phyloP scores from a whole-genome alignment of 225 moss, liverwort and hornwort species.

The Polytrichum commune region DNA sequence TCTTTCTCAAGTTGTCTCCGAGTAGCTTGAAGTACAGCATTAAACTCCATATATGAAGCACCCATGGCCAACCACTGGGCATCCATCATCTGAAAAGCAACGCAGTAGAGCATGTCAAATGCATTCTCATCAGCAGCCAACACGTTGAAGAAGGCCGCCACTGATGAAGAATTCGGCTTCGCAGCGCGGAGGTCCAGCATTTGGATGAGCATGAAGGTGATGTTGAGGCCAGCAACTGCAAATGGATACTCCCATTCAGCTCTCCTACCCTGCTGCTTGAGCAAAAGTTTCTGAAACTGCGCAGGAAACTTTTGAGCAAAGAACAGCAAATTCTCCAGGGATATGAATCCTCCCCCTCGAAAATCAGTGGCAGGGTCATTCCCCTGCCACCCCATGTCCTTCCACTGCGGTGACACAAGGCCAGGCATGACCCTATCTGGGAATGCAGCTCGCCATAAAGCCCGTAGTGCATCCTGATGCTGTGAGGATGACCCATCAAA shows the following conservation, averaged over 20 bases:
- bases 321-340: conserved; percentile 82
- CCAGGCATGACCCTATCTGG: conserved; percentile 64
- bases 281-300: conserved; percentile 73
- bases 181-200: conserved; percentile 83
- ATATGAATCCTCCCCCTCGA: conserved; percentile 89
- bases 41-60: conserved; percentile 99
- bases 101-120: conserved; percentile 85
- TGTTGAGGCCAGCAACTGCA: conserved; percentile 84
- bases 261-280: conserved; percentile 79
- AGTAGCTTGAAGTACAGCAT: conserved; percentile 78
- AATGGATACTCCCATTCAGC: conserved; percentile 99
- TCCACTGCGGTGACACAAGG: conserved; percentile 92
- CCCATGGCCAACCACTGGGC: conserved; percentile 86
- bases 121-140: conserved; percentile 80
- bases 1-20: conserved; percentile 82
- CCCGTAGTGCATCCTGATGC: conserved; percentile 83
- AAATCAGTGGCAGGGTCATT: conserved; percentile 90
- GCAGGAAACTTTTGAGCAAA: conserved; percentile 63
- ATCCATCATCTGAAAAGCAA: conserved; percentile 91
- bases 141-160: conserved; percentile 65
- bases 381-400: conserved; percentile 99
- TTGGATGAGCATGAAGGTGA: conserved; percentile 95
- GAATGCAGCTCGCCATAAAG: conserved; percentile 71
- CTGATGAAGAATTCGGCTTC: conserved; percentile 58
- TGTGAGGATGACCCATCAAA: conserved; percentile 65